Evolutionary conservation across 306 rosid genomes (phyloP), one percentile per base, ranked within the genome.

Genomic region (Inga leiocalycina): DNA sequence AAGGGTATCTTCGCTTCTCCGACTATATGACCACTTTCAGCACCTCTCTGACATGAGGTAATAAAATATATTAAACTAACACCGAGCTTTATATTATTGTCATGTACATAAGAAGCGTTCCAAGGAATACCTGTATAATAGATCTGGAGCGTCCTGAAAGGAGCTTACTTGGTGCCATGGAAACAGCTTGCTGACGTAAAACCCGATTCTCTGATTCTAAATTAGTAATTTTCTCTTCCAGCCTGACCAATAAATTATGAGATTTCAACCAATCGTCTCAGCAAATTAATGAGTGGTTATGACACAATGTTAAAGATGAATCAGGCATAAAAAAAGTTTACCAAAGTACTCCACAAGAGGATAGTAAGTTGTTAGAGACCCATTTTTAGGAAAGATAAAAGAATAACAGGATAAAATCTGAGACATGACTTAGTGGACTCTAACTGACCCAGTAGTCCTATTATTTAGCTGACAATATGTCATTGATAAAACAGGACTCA

Each of bases 191-290:
- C 84, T 94, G 98, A 54, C 91, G 94, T 41, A 91, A 85, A 78
- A 92, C 95, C 89, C 87, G 91, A 72, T 92, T 94, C 88, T 91
- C 97, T 57, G 95, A 91, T 89, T 91, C 97, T 82, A 91, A 79
- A 86, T 91, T 94, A 75, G 86, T 72, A 71, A 87, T 90, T 90
- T 92, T 94, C 87, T 92, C 98, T 80, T 94, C 94, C 81, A 90
- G 88, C 93, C 97, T 91, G 82, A 82, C 87, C 81, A 80, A 78
- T 77, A 59, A 83, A 86, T 78, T 65, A 41, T 44, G 66, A 89
- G 80, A 81, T 80, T 54, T 77, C 62, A 80, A 76, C 83, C 79
- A 83, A 79, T 78, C 80, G 75, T 49, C 64, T 82, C 16, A 57
- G 73, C 6, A 35, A 83, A 76, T n/a, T 41, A 35, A 84, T 44